phyloP scores from a whole-genome alignment of 352 stramenopile species.

The Globisporangium spiculum region DNA sequence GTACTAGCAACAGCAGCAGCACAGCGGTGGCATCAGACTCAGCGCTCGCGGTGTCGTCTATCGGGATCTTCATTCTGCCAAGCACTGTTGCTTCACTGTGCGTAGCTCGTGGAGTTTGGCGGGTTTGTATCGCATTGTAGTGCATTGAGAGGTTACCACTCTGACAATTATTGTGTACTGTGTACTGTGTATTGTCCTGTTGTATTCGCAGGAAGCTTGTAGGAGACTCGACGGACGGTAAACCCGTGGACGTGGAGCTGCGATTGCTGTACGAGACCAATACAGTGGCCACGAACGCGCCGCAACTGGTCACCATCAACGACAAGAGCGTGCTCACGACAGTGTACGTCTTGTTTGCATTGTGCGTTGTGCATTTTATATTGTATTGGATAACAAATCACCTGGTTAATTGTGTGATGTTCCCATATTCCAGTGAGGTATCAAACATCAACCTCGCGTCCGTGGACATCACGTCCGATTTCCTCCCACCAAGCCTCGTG shows the following conservation, averaged over 20 bases:
- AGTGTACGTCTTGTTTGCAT: background rate
- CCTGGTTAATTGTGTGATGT: background rate
- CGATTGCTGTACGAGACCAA: background rate
- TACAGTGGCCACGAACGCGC: background rate
- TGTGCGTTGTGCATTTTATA: background rate
- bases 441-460: background rate
- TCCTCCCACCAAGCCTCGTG: background rate
- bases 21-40: background rate
- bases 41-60: background rate
- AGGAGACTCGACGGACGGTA: background rate
- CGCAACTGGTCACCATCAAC: background rate
- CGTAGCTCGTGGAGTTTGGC: background rate
- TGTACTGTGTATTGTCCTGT: background rate
- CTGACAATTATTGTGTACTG: background rate
- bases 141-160: background rate
- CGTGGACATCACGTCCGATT: background rate
- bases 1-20: background rate
- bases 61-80: conserved; percentile 1
- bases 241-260: conserved; percentile 3
- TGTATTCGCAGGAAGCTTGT: background rate
- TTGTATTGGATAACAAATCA: background rate
- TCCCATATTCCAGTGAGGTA: background rate
- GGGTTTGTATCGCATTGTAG: background rate
- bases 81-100: background rate
- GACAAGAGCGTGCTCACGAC: background rate